Conservation (phyloP, 2,329 filamentous ascomycete genomes). For the Pseudogymnoascus sp. region DNA sequence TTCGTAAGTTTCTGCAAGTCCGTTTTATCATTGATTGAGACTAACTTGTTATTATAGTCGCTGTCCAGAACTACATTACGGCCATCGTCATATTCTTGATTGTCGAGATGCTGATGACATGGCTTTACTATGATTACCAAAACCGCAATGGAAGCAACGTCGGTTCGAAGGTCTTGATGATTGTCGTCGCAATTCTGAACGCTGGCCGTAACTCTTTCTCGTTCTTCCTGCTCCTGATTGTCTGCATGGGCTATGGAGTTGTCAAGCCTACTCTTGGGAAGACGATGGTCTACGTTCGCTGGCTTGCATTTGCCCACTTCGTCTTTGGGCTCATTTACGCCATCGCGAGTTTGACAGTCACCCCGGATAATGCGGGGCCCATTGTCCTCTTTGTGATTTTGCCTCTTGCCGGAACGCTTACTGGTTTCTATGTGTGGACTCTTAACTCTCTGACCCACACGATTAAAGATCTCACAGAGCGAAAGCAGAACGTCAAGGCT, state of each 20-base stretch:
- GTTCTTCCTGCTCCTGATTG: slow-evolving; percentile 94
- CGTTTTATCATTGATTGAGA: neutral
- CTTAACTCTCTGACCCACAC: slow-evolving; percentile 90
- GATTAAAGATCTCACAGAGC: slow-evolving; percentile 89
- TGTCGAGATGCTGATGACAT: slow-evolving; percentile 94
- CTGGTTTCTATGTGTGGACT: slow-evolving; percentile 98
- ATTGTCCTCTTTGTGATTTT: slow-evolving; percentile 89
- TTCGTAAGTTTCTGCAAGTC: slow-evolving; percentile 45
- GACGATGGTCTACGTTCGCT: slow-evolving; percentile 89
- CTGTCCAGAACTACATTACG: slow-evolving; percentile 98
- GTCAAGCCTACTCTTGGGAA: slow-evolving; percentile 88
- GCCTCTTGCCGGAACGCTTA: slow-evolving; percentile 82
- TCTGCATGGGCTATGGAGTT: slow-evolving; percentile 98
- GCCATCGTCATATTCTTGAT: slow-evolving; percentile 92
- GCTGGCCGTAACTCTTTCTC: slow-evolving; percentile 95
- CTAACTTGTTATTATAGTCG: slow-evolving; percentile 45
- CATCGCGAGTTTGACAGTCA: slow-evolving; percentile 78
- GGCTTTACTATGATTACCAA: slow-evolving; percentile 96
- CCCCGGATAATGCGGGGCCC: slow-evolving; percentile 80
- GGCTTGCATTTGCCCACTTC: slow-evolving; percentile 86
- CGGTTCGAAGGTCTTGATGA: slow-evolving; percentile 75
- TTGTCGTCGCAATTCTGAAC: slow-evolving; percentile 87
- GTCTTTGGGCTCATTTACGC: slow-evolving; percentile 91
- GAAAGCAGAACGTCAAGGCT: slow-evolving; percentile 89
- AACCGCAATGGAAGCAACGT: slow-evolving; percentile 81